These are phyloP conservation scores for Aspergillus quadrilineatus DNA, from an alignment of 2,329 filamentous ascomycete genomes.

Conservation along the genomic window DNA sequence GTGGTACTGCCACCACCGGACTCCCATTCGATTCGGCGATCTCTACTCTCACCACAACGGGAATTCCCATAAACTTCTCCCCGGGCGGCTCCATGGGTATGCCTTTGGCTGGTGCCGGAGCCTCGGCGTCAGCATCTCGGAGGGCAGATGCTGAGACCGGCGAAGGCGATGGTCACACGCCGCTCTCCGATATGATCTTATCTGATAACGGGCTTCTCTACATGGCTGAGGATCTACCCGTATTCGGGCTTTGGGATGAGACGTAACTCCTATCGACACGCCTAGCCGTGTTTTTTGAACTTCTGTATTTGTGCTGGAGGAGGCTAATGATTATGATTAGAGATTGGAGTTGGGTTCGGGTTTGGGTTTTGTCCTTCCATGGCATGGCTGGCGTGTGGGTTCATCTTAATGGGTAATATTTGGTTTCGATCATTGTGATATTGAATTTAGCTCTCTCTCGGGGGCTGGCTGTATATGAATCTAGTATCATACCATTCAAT, in stretches of 20 bases:
- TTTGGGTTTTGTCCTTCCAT: neutral
- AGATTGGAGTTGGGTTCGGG: neutral
- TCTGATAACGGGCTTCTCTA: conserved; percentile 35
- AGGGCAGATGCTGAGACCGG: conserved; percentile 13
- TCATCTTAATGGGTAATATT: neutral
- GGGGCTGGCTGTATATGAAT: neutral
- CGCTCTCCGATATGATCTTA: conserved; percentile 33
- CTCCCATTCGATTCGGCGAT: conserved; percentile 34
- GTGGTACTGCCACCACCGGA: conserved; percentile 19
- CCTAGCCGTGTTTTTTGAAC: too few relatives aligned
- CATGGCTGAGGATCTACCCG: conserved; percentile 35
- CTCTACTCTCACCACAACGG: conserved; percentile 34
- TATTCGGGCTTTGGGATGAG: conserved; percentile 35
- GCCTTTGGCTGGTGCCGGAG: neutral
- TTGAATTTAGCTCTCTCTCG: neutral
- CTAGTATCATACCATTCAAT: neutral
- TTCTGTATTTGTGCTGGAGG: neutral
- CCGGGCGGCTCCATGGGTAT: conserved; percentile 18
- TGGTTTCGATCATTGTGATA: neutral
- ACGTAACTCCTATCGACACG: conserved; percentile 1
- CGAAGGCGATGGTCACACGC: conserved; percentile 25
- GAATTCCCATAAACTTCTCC: conserved; percentile 34
- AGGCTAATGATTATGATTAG: neutral
- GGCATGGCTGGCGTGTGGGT: neutral
- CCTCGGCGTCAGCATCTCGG: conserved; percentile 2